These are phyloP conservation scores for Peronospora tabacina DNA, from an alignment of 352 stramenopile genomes.

Conservation along the genomic window DNA sequence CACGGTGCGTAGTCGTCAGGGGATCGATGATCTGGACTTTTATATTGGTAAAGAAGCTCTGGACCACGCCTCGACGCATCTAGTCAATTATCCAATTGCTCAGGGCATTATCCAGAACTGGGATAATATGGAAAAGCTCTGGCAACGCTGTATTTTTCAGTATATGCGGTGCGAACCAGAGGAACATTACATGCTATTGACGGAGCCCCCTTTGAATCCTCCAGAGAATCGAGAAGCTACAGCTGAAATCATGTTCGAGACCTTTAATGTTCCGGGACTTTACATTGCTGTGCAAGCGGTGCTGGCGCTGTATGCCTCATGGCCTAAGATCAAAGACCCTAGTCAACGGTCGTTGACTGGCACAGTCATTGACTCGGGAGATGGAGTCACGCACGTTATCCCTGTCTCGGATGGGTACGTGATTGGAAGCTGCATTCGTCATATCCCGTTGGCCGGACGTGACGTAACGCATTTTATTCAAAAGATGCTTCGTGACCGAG, in stretches of 20 bases:
- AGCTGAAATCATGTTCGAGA: constrained; percentile 96
- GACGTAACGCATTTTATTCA: constrained; percentile 95
- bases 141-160: constrained; percentile 90
- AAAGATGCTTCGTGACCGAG: constrained; percentile 88
- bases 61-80: constrained; percentile 84
- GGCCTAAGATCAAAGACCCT: constrained; percentile 87
- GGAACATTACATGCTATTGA: constrained; percentile 90
- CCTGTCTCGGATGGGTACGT: constrained; percentile 92
- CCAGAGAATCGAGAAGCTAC: constrained; percentile 93
- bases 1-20: constrained; percentile 78
- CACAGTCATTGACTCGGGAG: constrained; percentile 91
- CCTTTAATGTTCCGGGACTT: constrained; percentile 91
- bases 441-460: constrained; percentile 90
- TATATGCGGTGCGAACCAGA: constrained; percentile 91
- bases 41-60: constrained; percentile 93
- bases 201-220: constrained; percentile 90
- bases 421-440: constrained; percentile 92
- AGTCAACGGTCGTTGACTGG: constrained; percentile 87
- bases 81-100: constrained; percentile 87
- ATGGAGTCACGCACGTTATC: constrained; percentile 93
- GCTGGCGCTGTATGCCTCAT: constrained; percentile 90
- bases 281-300: constrained; percentile 95
- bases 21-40: constrained; percentile 93
- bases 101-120: constrained; percentile 91
- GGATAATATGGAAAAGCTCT: constrained; percentile 94